Conservation (phyloP, 441 rosid genomes). For the Macaranga tanarius region DNA sequence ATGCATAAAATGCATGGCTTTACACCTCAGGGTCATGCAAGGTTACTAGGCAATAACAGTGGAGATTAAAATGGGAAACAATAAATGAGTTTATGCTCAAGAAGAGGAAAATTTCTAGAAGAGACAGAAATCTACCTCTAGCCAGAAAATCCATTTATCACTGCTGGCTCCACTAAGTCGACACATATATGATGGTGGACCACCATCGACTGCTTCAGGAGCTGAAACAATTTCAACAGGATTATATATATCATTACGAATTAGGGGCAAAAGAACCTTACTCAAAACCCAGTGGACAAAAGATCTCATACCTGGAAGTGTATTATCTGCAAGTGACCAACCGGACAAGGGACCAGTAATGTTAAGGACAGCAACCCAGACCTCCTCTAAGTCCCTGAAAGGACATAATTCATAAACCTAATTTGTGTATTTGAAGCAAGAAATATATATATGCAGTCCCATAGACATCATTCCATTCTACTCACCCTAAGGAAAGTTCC, state of each 20-base stretch:
- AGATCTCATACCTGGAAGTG: constrained; percentile 56
- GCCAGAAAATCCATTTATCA: constrained; percentile 92
- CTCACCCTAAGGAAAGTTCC: constrained; percentile 93
- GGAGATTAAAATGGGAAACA: too few species aligned
- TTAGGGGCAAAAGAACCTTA: neutral
- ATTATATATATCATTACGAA: neutral
- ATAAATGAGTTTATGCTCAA: neutral
- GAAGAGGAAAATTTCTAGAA: neutral
- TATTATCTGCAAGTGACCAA: constrained; percentile 89
- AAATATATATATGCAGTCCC: neutral
- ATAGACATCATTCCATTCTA: constrained; percentile 11
- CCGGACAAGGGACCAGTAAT: constrained; percentile 87
- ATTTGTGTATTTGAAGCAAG: neutral
- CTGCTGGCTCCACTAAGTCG: constrained; percentile 74
- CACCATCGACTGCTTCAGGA: constrained; percentile 61
- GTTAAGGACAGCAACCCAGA: constrained; percentile 93
- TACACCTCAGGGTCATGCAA: too few species aligned
- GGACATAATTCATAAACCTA: constrained; percentile 10
- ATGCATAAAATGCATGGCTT: neutral
- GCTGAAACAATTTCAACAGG: constrained; percentile 43
- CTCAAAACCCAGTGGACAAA: constrained; percentile 11
- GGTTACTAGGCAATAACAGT: too few species aligned
- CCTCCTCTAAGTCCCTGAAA: constrained; percentile 81
- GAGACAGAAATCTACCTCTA: constrained; percentile 55
- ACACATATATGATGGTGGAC: constrained; percentile 79